These are phyloP conservation scores for Auricularia sp. DNA, from an alignment of 768 basidiomycete species.

Conservation along the genomic window DNA sequence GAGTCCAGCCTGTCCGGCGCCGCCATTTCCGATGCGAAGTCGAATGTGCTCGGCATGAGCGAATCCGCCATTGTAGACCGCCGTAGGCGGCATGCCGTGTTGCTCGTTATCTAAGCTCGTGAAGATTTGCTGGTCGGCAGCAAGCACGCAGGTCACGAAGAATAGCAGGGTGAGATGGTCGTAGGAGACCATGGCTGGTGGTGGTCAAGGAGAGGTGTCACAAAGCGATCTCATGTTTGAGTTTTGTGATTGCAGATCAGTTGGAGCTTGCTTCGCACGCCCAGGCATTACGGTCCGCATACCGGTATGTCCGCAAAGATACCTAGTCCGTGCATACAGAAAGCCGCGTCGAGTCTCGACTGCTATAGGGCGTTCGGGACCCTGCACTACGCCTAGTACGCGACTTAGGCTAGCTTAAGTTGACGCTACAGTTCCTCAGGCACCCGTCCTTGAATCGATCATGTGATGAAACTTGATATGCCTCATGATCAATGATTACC, in stretches of 20 bases:
- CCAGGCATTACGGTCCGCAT: background rate
- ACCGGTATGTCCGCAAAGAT: no score
- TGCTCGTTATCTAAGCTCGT: background rate
- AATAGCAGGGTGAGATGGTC: background rate
- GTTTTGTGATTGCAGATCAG: background rate
- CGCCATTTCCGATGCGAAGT: slow-evolving; percentile 40
- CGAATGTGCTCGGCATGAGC: slow-evolving; percentile 23
- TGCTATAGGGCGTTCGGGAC: no score
- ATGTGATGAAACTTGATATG: no score
- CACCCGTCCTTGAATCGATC: no score
- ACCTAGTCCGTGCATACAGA: no score
- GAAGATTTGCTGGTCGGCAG: background rate
- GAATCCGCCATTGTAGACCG: slow-evolving; percentile 34
- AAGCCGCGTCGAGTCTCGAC: no score
- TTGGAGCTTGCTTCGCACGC: background rate
- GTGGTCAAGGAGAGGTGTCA: background rate
- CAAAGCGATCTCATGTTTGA: background rate
- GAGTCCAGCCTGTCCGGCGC: slow-evolving; percentile 43
- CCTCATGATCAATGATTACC: no score
- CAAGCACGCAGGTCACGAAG: background rate
- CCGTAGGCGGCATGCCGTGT: slow-evolving; percentile 3
- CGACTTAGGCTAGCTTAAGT: no score
- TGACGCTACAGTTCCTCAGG: no score
- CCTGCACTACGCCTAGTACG: no score
- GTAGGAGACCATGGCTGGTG: background rate